Percentiles rank a stretch among this genome's conserved stretches.
Evolutionary conservation across 768 basidiomycete species (phyloP).

Genomic region (Hortiboletus campestris): DNA sequence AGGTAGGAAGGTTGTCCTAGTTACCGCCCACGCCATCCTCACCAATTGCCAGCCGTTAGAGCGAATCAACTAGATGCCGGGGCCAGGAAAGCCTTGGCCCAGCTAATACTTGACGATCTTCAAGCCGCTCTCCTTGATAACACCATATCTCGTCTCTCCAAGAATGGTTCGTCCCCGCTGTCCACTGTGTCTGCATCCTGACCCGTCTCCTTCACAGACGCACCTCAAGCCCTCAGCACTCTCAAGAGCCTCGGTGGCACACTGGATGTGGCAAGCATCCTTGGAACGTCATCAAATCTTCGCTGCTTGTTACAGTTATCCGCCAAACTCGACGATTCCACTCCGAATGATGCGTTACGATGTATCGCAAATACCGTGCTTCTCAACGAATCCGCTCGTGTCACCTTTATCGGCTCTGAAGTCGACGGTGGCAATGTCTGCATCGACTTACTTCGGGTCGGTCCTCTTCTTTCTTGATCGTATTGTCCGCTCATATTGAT

Average conservation of each 20-base stretch:
- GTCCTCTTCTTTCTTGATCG: constrained; percentile 11
- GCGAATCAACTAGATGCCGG: constrained; percentile 33
- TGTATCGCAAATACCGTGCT: constrained; percentile 80
- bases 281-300: constrained; percentile 56
- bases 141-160: constrained; percentile 47
- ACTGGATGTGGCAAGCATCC: constrained; percentile 61
- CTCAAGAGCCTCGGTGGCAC: constrained; percentile 76
- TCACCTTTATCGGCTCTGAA: constrained; percentile 51
- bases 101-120: constrained; percentile 60
- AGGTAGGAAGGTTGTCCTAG: constrained; percentile 14
- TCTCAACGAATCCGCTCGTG: constrained; percentile 60
- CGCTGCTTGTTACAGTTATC: constrained; percentile 53
- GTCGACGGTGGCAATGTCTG: constrained; percentile 64
- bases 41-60: constrained; percentile 12
- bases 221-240: constrained; percentile 61
- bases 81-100: constrained; percentile 55
- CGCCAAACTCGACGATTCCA: constrained; percentile 51
- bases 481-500: constrained; percentile 5
- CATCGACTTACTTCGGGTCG: constrained; percentile 58
- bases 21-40: constrained; percentile 7
- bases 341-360: constrained; percentile 66
- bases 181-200: neutral
- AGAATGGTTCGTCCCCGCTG: constrained; percentile 47
- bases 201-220: constrained; percentile 45
- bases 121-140: constrained; percentile 34